Percentiles rank a stretch among this genome's conserved stretches.
These are phyloP conservation scores for Diaporthe helianthi DNA, from an alignment of 2,329 filamentous ascomycete genomes.

Conservation along the genomic window DNA sequence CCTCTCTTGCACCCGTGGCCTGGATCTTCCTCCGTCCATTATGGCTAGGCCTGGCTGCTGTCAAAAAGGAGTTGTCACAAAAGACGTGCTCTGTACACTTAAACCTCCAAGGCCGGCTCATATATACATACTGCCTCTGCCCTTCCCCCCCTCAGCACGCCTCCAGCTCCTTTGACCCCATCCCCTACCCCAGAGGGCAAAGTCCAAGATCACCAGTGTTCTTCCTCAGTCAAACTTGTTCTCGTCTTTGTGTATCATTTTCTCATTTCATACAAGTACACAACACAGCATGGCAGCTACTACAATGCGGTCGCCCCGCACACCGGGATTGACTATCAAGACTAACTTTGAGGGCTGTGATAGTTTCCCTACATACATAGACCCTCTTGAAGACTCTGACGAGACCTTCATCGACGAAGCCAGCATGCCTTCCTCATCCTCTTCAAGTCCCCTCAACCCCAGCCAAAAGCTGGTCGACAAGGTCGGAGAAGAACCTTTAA, in stretches of 20 bases:
- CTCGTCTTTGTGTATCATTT: no score
- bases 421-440: slow-evolving; percentile 41
- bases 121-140: slow-evolving; percentile 26
- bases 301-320: slow-evolving; percentile 21
- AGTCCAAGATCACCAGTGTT: slow-evolving; percentile 2
- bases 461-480: slow-evolving; percentile 42
- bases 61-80: slow-evolving; percentile 25
- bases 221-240: neutral
- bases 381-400: slow-evolving; percentile 42
- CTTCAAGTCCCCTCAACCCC: slow-evolving; percentile 33
- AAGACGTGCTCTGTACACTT: neutral
- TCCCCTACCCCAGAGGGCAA: neutral
- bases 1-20: neutral
- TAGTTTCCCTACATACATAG: slow-evolving; percentile 46
- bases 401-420: slow-evolving; percentile 37
- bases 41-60: slow-evolving; percentile 23
- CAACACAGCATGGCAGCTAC: slow-evolving; percentile 22
- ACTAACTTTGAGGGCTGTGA: slow-evolving; percentile 42
- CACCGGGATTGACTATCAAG: slow-evolving; percentile 40
- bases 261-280: neutral
- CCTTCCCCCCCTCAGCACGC: neutral
- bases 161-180: neutral
- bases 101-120: neutral
- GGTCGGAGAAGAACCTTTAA: slow-evolving; percentile 49
- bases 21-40: slow-evolving; percentile 1